phyloP scores from a whole-genome alignment of 116 monocot species.

The Zostera marina region DNA sequence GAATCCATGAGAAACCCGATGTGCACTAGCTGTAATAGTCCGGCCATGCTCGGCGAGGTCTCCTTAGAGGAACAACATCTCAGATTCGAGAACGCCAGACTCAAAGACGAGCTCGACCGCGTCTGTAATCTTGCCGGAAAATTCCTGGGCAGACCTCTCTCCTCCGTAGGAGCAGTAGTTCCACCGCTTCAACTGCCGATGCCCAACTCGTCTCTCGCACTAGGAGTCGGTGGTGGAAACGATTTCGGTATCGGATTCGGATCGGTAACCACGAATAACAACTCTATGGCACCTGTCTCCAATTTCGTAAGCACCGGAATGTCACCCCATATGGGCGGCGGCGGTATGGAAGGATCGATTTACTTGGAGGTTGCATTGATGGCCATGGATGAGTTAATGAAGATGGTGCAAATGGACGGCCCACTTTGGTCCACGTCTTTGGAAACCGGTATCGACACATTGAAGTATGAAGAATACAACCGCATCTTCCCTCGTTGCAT shows the following conservation, averaged over 20 bases:
- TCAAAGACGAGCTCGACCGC: conserved; percentile 84
- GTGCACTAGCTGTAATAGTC: conserved; percentile 72
- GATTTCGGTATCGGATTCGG: conserved; percentile 9
- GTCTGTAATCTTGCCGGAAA: conserved; percentile 63
- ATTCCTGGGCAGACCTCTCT: conserved; percentile 56
- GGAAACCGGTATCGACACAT: conserved; percentile 16
- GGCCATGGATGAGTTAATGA: conserved; percentile 88
- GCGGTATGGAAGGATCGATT: conserved; percentile 27
- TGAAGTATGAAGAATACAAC: conserved; percentile 64
- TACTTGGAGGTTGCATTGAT: conserved; percentile 61
- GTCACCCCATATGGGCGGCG: not conserved
- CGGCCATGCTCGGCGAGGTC: conserved; percentile 62
- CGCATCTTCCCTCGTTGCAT: conserved; percentile 15
- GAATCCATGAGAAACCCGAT: conserved; percentile 78
- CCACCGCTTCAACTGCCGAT: conserved; percentile 2
- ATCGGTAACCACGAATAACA: not conserved
- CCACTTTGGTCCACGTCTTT: conserved; percentile 50
- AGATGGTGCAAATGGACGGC: conserved; percentile 77
- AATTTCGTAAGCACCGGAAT: conserved; percentile 4
- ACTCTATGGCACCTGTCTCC: conserved; percentile 4
- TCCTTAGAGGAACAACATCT: conserved; percentile 83
- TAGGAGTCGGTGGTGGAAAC: conserved; percentile 21
- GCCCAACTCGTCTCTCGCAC: conserved; percentile 46
- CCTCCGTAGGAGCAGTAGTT: conserved; percentile 24
- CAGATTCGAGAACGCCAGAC: conserved; percentile 72